Base-by-base conservation (phyloP, 1,284 basidiomycete genomes). In the Sporisorium sorghi region DNA sequence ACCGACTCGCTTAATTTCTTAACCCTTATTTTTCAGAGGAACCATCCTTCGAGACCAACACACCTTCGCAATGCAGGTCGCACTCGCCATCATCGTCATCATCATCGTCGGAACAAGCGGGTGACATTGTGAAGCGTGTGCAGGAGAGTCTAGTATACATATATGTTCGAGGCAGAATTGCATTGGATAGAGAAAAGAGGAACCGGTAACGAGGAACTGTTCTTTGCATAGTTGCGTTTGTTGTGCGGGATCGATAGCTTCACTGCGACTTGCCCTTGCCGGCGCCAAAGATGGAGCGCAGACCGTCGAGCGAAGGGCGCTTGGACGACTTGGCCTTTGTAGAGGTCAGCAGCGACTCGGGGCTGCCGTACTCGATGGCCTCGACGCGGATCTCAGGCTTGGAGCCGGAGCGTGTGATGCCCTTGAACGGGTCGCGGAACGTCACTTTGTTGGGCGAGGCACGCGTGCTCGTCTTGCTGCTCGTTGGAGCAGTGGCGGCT, bases 341-440 rank as follows among this genome's bases (percentile, higher is more conserved):
- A 33, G 44, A 47, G 11, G 12, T 21, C 28, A 50, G 8, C 14
- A 58, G 46, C 33, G 66, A 58, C 8, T 64, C 61, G 15, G 53
- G 53, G 24, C 60, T 59, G 11, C 53, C 49, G 23, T 48, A 37
- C 37, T 68, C 65, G 59, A 62, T 53, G 35, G 50, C 35, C 23
- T 62, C 65, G 15, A 53, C 46, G 11, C 33, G 44, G 19, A 58
- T 54, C 21, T 58, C 35, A 10, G 50, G 46, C 35, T 51, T 61
- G 37, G 58, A 58, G 39, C 15, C 35, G 2, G 33, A 26, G 8
- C 39, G 28, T 19, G 42, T 3, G n/a, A 33, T 7, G 26, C 11
- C 28, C 26, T 59, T 56, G 61, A 64, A 64, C 1, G 61, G 67
- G 23, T 70, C 67, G 14, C 49, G 67, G 49, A 70, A 70, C 17